Evolutionary conservation across 1,284 basidiomycete genomes (phyloP), one percentile per base, ranked within the genome.

Genomic region (Microbotryomycetes sp.): DNA sequence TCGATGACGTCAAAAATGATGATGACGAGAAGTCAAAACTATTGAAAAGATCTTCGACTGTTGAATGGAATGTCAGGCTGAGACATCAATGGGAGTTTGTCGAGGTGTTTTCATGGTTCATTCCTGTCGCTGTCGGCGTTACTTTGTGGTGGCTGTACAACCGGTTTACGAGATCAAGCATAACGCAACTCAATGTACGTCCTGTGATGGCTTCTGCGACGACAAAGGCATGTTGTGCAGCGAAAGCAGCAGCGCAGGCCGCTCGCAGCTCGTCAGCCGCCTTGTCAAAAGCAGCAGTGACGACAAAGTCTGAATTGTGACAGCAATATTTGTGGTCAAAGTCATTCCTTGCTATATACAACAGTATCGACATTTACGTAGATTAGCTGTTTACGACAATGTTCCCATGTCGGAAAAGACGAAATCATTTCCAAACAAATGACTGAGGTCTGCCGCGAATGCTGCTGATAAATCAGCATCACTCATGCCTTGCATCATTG

Each of bases 51-150:
- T n/a, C n/a, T n/a, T n/a, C n/a, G 36, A 25, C 32, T 3, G 59
- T 59, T 22, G 56, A 54, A 3, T 66, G 56, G 59, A 49, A 26
- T 0, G 30, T 61, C 6, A 23, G 28, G 42, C 29, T 66, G 28
- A 53, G 61, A 23, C 19, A 31, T 1, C 36, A 29, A 26, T 14
- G n/a, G 6, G 64, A 65, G 26, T 7, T 16, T 4, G 36, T 16
- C 30, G 55, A 23, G 6, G 58, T 58, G 26, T 65, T 65, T 23
- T 46, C 49, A 7, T 60, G 48, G 49, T 32, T 49, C 19, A 9
- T 53, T 4, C 58, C 64, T 4, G 2, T 58, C 42, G 19, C 53
- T n/a, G 26, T 48, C 4, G 12, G 46, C 19, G 36, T 9, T 19
- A 9, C 19, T 19, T 9, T 42, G 12, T 42, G 36, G 36, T 42